These are phyloP conservation scores for Venturia oleaginea DNA, from an alignment of 2,329 filamentous ascomycete genomes.

Conservation along the genomic window DNA sequence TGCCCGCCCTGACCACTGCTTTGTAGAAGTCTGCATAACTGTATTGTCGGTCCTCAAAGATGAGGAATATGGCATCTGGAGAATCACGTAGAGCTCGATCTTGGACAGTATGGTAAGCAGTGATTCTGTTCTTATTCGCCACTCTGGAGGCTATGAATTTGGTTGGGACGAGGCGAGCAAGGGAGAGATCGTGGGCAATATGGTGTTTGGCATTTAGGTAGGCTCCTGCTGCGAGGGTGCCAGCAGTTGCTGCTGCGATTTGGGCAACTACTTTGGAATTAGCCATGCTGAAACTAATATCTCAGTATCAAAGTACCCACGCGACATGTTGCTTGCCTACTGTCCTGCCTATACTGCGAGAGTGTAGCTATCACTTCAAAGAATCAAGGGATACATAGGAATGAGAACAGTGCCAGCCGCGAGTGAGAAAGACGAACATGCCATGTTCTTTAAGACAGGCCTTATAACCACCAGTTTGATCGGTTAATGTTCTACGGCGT, in stretches of 20 bases:
- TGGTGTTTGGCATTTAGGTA: slow-evolving; percentile 30
- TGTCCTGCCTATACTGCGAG: not conserved
- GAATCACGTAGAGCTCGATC: slow-evolving; percentile 24
- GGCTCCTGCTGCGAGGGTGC: slow-evolving; percentile 24
- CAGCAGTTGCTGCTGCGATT: slow-evolving; percentile 19
- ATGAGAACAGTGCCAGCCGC: not conserved
- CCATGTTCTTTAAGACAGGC: not conserved
- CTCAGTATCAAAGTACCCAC: not conserved
- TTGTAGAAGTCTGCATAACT: slow-evolving; percentile 27
- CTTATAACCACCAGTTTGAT: not conserved
- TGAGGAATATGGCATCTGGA: slow-evolving; percentile 25
- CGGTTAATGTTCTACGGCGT: not conserved
- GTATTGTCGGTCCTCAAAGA: slow-evolving; percentile 28
- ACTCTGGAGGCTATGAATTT: not conserved
- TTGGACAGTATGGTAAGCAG: slow-evolving; percentile 24
- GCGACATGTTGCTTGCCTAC: not conserved
- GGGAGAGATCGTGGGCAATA: slow-evolving; percentile 7
- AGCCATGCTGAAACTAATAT: not conserved
- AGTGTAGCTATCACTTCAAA: not conserved
- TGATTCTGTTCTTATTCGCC: not conserved
- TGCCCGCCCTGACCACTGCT: slow-evolving; percentile 22
- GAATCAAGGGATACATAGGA: not conserved
- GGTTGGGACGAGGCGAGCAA: not conserved
- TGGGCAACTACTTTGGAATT: not conserved
- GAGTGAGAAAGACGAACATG: not conserved